These are phyloP conservation scores for Diaporthe ampelina DNA, from an alignment of 2,329 filamentous ascomycete species.

Conservation along the genomic window DNA sequence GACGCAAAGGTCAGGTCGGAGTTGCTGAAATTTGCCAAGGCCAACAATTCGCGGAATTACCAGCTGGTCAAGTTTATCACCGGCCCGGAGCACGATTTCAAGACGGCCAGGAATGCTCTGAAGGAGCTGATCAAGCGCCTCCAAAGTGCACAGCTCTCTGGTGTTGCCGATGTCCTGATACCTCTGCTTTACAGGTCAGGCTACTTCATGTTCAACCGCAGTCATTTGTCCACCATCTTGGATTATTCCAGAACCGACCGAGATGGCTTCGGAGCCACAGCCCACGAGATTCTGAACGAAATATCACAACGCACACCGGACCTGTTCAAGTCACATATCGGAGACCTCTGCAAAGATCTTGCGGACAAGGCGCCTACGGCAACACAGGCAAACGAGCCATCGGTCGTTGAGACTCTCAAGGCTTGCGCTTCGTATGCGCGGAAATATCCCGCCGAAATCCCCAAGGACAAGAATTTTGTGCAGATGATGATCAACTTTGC, in stretches of 20 bases:
- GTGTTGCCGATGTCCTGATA: constrained; percentile 82
- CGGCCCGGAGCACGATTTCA: constrained; percentile 89
- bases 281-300: constrained; percentile 91
- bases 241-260: constrained; percentile 88
- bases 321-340: constrained; percentile 92
- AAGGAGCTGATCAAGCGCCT: constrained; percentile 90
- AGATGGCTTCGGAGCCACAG: constrained; percentile 80
- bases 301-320: constrained; percentile 92
- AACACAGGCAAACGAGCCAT: constrained; percentile 75
- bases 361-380: constrained; percentile 83
- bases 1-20: constrained; percentile 78
- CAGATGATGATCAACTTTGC: constrained; percentile 88
- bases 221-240: constrained; percentile 92
- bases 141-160: constrained; percentile 74
- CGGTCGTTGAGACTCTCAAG: constrained; percentile 91
- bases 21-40: constrained; percentile 90
- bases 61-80: constrained; percentile 90
- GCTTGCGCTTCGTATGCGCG: constrained; percentile 93
- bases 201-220: constrained; percentile 91
- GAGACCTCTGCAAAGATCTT: constrained; percentile 89
- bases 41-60: constrained; percentile 90
- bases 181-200: constrained; percentile 88
- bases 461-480: constrained; percentile 83
- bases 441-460: constrained; percentile 87
- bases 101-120: constrained; percentile 89